These are phyloP conservation scores for Ormosia semicastrata DNA, from an alignment of 306 rosid genomes.

Conservation along the genomic window DNA sequence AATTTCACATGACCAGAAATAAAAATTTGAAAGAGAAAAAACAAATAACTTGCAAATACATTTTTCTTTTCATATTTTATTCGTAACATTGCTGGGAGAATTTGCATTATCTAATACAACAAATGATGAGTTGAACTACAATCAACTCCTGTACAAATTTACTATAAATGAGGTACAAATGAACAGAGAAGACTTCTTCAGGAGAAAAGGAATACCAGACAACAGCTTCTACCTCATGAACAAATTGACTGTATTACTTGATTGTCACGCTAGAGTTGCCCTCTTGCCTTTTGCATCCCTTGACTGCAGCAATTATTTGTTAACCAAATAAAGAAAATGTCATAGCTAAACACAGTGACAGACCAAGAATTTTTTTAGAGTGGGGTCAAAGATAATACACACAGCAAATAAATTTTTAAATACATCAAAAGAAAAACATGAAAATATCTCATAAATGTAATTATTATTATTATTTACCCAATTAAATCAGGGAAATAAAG, in stretches of 20 bases:
- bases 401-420: neutral
- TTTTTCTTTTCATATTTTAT: slow-evolving; percentile 16
- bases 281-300: slow-evolving; percentile 93
- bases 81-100: neutral
- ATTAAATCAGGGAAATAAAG: slow-evolving; percentile 11
- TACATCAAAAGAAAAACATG: neutral
- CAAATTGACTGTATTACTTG: slow-evolving; percentile 7
- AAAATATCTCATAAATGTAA: neutral
- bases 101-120: slow-evolving; percentile 22
- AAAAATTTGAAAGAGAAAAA: neutral
- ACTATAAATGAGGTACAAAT: neutral
- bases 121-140: slow-evolving; percentile 19
- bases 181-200: neutral
- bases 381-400: neutral
- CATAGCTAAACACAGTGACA: neutral
- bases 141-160: slow-evolving; percentile 19
- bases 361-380: neutral
- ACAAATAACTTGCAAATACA: neutral
- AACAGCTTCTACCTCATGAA: slow-evolving; percentile 15
- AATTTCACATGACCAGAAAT: neutral
- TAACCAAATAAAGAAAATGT: neutral
- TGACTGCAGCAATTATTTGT: slow-evolving; percentile 52
- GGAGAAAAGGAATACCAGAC: slow-evolving; percentile 7
- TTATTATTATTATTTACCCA: neutral
- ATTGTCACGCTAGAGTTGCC: slow-evolving; percentile 79